These are phyloP conservation scores for Nitzschia sp. DNA, from an alignment of 108 stramenopile species.

Conservation along the genomic window DNA sequence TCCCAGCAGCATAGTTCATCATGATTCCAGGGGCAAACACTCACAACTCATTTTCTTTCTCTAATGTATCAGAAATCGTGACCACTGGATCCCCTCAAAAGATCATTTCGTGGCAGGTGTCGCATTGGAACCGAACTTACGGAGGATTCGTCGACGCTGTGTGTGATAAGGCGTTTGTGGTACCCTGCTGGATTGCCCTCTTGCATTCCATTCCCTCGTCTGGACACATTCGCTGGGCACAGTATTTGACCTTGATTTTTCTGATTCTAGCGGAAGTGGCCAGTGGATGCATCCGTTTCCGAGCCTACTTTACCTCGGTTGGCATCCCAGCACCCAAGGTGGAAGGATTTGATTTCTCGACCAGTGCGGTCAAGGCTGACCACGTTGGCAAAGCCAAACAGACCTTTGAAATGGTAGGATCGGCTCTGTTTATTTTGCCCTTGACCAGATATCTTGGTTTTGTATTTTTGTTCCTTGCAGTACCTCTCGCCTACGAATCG, in stretches of 20 bases:
- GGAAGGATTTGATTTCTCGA: conserved; percentile 49
- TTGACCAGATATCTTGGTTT: conserved; percentile 34
- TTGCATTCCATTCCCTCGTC: conserved; percentile 27
- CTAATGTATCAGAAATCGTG: conserved; percentile 36
- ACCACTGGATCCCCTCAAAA: conserved; percentile 45
- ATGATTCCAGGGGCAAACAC: too few relatives aligned
- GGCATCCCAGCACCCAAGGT: conserved; percentile 44
- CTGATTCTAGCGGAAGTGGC: conserved; percentile 50
- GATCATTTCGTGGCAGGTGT: conserved; percentile 32
- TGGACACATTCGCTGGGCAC: conserved; percentile 16
- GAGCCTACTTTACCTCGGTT: conserved; percentile 38
- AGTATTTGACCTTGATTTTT: conserved; percentile 39
- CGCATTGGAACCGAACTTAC: conserved; percentile 34
- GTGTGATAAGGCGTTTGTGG: conserved; percentile 59
- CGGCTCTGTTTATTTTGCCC: conserved; percentile 46
- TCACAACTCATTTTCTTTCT: background rate
- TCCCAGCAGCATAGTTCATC: too few relatives aligned
- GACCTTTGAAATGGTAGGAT: conserved; percentile 61
- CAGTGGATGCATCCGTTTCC: conserved; percentile 47
- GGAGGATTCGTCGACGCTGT: conserved; percentile 62
- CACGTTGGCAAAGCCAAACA: conserved; percentile 60
- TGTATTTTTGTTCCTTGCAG: conserved; percentile 35
- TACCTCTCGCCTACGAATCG: conserved; percentile 58
- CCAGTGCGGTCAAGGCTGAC: conserved; percentile 55
- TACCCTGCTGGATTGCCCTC: conserved; percentile 56